Base-by-base conservation (phyloP, 768 basidiomycete genomes). In the Amanita subjunquillea region DNA sequence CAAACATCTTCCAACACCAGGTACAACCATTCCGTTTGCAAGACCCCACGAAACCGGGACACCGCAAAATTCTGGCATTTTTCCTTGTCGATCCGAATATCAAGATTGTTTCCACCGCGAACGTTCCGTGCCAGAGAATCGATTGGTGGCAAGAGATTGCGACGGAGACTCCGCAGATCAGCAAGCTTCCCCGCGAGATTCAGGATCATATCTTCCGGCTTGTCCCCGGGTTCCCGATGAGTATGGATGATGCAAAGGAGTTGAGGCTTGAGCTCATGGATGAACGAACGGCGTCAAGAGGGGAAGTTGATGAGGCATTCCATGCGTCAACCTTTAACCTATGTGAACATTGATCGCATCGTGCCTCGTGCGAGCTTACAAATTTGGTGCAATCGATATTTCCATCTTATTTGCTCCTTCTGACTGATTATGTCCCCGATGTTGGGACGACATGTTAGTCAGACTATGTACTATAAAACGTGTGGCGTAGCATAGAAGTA, bases 1-100 rank as follows among this genome's bases (percentile, higher is more conserved):
- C 68, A 22, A 71, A 71, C 54, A 55, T 66, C 9, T 69, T 65
- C 52, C 70, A n/a, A 72, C 68, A 72, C 60, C 60, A 58, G 23
- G 66, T 72, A 25, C 60, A 60, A 25, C 69, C 69, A 6, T 73
- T 73, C 57, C 48, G 58, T 32, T 64, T 71, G 49, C 53, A 1
- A 34, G 34, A 34, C 34, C 12, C 34, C 34, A 34, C 34, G 34
- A 34, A 34, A 34, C 34, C 34, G 12, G 72, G 71, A 6, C 63
- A 67, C 49, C 63, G 69, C 29, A 73, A 69, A 57, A 71, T 72
- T 22, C 57, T 72, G 27, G 64, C 62, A 5, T 58, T 72, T 48
- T 69, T 70, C 58, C 65, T 73, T 45, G 65, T 70, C 50, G 69
- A 73, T 48, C 72, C 72, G 1, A 54, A 58, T 6, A 48, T 58